Evolutionary conservation across 208 protist genomes (phyloP).

Genomic region (Acanthamoeba castellanii): DNA sequence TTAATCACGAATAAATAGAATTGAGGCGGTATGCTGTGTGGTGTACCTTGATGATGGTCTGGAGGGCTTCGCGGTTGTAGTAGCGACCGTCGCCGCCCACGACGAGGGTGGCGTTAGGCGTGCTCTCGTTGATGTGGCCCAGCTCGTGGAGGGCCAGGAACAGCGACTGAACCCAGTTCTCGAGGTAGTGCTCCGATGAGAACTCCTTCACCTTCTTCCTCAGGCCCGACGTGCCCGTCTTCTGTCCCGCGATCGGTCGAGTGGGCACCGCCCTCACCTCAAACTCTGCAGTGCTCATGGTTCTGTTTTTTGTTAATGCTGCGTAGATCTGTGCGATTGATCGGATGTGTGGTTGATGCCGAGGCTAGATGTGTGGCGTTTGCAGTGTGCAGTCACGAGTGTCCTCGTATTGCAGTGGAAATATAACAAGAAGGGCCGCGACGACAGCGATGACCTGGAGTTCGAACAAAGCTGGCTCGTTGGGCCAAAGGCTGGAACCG

Average conservation of each 20-base stretch:
- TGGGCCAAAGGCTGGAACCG: too few species aligned
- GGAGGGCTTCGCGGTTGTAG: slow-evolving; percentile 93
- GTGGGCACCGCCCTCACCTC: slow-evolving; percentile 82
- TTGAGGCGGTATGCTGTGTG: background rate
- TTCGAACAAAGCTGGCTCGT: background rate
- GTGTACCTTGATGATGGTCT: slow-evolving; percentile 92
- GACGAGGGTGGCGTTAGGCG: slow-evolving; percentile 91
- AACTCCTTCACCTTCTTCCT: slow-evolving; percentile 96
- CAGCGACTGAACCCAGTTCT: slow-evolving; percentile 98
- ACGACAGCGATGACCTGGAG: background rate
- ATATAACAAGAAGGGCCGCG: background rate
- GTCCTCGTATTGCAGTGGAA: too few species aligned
- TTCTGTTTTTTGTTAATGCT: background rate
- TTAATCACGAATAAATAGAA: background rate
- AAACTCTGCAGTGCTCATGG: background rate
- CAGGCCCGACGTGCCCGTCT: slow-evolving; percentile 95
- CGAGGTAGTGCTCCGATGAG: slow-evolving; percentile 94
- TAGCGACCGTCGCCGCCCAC: slow-evolving; percentile 98
- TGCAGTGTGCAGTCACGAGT: too few species aligned
- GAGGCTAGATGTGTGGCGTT: too few species aligned
- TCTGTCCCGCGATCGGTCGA: slow-evolving; percentile 92
- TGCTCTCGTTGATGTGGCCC: slow-evolving; percentile 72
- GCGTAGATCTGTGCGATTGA: background rate
- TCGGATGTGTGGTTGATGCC: background rate
- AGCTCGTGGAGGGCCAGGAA: slow-evolving; percentile 93